A percentile compares a stretch with the other conserved stretches of the same genome.
phyloP scores from a whole-genome alignment of 2,329 filamentous ascomycete genomes.

The Fusarium sarcochroum region DNA sequence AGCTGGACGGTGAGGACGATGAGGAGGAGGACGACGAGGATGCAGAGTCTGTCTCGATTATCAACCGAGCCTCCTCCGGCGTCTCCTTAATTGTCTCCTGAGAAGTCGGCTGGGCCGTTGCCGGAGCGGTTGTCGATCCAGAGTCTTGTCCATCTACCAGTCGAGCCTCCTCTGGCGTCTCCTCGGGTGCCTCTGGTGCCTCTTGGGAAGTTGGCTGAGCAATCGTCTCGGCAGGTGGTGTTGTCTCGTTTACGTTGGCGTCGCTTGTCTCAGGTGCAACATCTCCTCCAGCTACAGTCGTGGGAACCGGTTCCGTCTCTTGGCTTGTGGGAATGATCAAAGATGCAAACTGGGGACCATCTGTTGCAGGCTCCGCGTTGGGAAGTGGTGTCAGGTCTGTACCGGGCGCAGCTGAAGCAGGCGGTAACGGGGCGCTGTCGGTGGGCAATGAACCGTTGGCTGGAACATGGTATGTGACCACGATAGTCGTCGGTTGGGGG shows the following conservation, averaged over 20 bases:
- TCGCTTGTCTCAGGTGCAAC: conserved; percentile 21
- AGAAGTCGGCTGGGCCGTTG: conserved; percentile 3
- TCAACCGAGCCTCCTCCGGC: conserved; percentile 24
- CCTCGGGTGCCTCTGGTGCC: conserved; percentile 5
- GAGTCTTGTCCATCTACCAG: conserved; percentile 17
- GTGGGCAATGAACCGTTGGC: conserved; percentile 25
- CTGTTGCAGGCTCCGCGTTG: conserved; percentile 8
- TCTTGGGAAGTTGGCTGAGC: conserved; percentile 15
- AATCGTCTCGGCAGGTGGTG: conserved; percentile 3
- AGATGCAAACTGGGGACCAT: conserved; percentile 37
- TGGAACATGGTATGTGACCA: conserved; percentile 38
- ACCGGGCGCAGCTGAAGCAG: conserved; percentile 27
- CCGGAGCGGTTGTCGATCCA: conserved; percentile 4
- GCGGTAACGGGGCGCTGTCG: conserved; percentile 8
- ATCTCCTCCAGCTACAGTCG: conserved; percentile 27
- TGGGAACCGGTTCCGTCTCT: conserved; percentile 18
- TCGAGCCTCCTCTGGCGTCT: conserved; percentile 22
- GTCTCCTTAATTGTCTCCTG: conserved; percentile 2
- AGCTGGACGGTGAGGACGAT: conserved; percentile 2
- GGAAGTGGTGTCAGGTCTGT: conserved; percentile 17
- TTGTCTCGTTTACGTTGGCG: conserved; percentile 18
- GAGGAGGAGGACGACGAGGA: conserved; percentile 1
- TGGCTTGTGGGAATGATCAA: conserved; percentile 31
- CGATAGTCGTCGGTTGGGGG: conserved; percentile 36
- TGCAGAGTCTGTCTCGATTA: conserved; percentile 11